These are phyloP conservation scores for Syncephalis plumigaleata DNA, from an alignment of 371 early-diverging fungal species.

Conservation along the genomic window DNA sequence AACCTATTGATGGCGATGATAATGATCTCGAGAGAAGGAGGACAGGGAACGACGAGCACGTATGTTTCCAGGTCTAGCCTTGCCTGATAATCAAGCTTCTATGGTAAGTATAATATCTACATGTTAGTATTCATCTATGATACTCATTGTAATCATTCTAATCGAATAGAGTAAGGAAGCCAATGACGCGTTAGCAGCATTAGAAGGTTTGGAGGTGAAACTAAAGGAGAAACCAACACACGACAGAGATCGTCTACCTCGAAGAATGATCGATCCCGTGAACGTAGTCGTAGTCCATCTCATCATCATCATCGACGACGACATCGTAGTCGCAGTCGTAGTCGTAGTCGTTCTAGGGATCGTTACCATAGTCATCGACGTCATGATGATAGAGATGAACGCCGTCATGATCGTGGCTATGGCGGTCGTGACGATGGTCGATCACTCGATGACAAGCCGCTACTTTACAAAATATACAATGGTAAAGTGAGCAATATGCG, in stretches of 20 bases:
- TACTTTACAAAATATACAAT: constrained; percentile 78
- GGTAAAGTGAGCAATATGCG: constrained; percentile 62
- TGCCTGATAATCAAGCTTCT: constrained; percentile 30
- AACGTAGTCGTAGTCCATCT: constrained; percentile 11
- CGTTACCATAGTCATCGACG: no score
- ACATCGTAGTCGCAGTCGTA: constrained; percentile 12
- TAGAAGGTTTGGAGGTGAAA: constrained; percentile 24
- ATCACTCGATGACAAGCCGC: constrained; percentile 45
- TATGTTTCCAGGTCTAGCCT: constrained; percentile 72
- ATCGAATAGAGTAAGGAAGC: constrained; percentile 15
- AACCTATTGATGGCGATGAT: constrained; percentile 6
- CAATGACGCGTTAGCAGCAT: constrained; percentile 32
- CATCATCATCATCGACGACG: constrained; percentile 3
- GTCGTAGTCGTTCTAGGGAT: constrained; percentile 17
- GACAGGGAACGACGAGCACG: constrained; percentile 24
- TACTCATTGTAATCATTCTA: no score
- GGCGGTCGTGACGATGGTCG: no score
- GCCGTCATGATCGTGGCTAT: not conserved
- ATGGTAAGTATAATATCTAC: no score
- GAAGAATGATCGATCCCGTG: not conserved
- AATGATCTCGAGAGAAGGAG: constrained; percentile 4
- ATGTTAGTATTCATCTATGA: no score
- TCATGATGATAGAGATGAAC: constrained; percentile 4
- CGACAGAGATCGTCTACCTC: not conserved
- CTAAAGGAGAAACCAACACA: not conserved